phyloP scores from a whole-genome alignment of 768 basidiomycete genomes.

The Collybia mongolica region DNA sequence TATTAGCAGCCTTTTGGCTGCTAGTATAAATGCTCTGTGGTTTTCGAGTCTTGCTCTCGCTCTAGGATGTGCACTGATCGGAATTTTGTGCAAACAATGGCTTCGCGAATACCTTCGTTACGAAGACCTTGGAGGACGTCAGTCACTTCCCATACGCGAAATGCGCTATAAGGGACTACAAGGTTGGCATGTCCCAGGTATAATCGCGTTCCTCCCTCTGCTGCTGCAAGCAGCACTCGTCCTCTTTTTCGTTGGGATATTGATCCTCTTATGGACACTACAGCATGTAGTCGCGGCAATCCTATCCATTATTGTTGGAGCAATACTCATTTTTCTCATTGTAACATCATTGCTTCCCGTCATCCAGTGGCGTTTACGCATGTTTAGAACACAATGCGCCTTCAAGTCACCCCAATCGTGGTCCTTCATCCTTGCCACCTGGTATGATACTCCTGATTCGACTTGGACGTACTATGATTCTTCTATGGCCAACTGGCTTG shows the following conservation, averaged over 20 bases:
- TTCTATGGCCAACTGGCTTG: too few species aligned
- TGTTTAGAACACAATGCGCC: constrained; percentile 17
- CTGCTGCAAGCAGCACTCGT: constrained; percentile 27
- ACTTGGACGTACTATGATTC: too few species aligned
- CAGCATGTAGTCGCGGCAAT: constrained; percentile 16
- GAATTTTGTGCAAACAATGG: constrained; percentile 26
- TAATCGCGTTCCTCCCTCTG: constrained; percentile 25
- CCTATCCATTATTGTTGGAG: constrained; percentile 17
- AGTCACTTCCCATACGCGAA: constrained; percentile 21
- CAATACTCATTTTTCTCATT: constrained; percentile 16
- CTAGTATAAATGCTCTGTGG: constrained; percentile 11
- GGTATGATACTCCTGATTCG: too few species aligned
- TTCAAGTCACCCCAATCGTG: constrained; percentile 26
- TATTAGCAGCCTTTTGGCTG: too few species aligned
- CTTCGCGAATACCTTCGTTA: constrained; percentile 21
- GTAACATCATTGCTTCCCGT: constrained; percentile 22
- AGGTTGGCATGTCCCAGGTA: constrained; percentile 25
- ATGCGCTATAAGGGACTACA: constrained; percentile 26
- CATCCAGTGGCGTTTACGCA: constrained; percentile 13
- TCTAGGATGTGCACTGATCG: constrained; percentile 19
- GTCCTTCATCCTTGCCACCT: constrained; percentile 9
- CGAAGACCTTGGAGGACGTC: constrained; percentile 14
- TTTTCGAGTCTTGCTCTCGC: constrained; percentile 22
- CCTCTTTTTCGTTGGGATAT: constrained; percentile 27
- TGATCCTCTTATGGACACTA: constrained; percentile 25